Evolutionary conservation across 2,329 filamentous ascomycete genomes (phyloP).

Genomic region (Cercospora zeina): DNA sequence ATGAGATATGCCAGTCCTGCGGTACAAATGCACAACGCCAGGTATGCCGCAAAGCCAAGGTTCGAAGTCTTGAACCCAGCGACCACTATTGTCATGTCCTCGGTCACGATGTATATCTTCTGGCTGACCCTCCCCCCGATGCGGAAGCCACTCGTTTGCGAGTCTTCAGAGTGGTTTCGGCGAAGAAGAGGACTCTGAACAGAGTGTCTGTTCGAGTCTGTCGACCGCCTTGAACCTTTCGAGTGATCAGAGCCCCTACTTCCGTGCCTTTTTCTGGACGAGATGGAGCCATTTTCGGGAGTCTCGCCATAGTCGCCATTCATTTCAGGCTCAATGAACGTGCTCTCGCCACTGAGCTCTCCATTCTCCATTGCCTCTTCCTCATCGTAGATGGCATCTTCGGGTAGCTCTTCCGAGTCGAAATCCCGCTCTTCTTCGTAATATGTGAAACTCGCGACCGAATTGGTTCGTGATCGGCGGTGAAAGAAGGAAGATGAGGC

Average conservation of each 20-base stretch:
- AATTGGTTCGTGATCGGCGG: slow-evolving; percentile 76
- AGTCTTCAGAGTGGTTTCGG: slow-evolving; percentile 68
- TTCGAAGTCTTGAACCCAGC: slow-evolving; percentile 83
- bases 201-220: slow-evolving; percentile 26
- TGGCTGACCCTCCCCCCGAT: slow-evolving; percentile 70
- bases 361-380: slow-evolving; percentile 43
- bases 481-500: slow-evolving; percentile 91
- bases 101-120: slow-evolving; percentile 88
- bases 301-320: slow-evolving; percentile 12
- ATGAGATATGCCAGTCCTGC: slow-evolving; percentile 79
- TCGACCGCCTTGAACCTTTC: slow-evolving; percentile 49
- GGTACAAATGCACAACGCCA: slow-evolving; percentile 68
- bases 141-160: slow-evolving; percentile 63
- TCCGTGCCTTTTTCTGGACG: slow-evolving; percentile 44
- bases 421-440: slow-evolving; percentile 71
- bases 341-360: slow-evolving; percentile 45
- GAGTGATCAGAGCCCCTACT: slow-evolving; percentile 31
- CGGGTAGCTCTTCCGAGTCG: slow-evolving; percentile 51
- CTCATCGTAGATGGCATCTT: slow-evolving; percentile 52
- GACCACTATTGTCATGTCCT: slow-evolving; percentile 91
- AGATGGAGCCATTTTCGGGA: slow-evolving; percentile 25
- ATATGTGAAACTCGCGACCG: slow-evolving; percentile 84
- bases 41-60: slow-evolving; percentile 68
- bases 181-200: slow-evolving; percentile 63
- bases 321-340: slow-evolving; percentile 39